Evolutionary conservation across 306 rosid genomes (phyloP).

Genomic region (apple (Malus domestica)): ASM211411v1 NC_041789.1:18220001-18220500

Average conservation of each 20-base stretch:
- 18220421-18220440: slow-evolving; percentile 77
- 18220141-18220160: slow-evolving; percentile 30
- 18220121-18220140: slow-evolving; percentile 40
- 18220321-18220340: slow-evolving; percentile 99
- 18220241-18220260: slow-evolving; percentile 10
- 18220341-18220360: slow-evolving; percentile 86
- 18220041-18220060: slow-evolving; percentile 60
- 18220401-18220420: slow-evolving; percentile 67
- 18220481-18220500: not conserved
- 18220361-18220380: slow-evolving; percentile 40
- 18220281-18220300: slow-evolving; percentile 23
- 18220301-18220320: slow-evolving; percentile 56
- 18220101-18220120: slow-evolving; percentile 43
- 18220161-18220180: slow-evolving; percentile 12
- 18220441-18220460: slow-evolving; percentile 31
- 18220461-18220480: not conserved
- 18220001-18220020: not conserved
- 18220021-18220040: slow-evolving; percentile 10
- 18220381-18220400: too few species aligned
- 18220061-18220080: slow-evolving; percentile 61
- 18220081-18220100: slow-evolving; percentile 74
- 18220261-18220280: not conserved
- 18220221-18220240: not conserved
- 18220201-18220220: not conserved
- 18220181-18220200: slow-evolving; percentile 10